These are phyloP conservation scores for Silene vulgaris DNA, from an alignment of 179 eudicot species.

Conservation along the genomic window DNA sequence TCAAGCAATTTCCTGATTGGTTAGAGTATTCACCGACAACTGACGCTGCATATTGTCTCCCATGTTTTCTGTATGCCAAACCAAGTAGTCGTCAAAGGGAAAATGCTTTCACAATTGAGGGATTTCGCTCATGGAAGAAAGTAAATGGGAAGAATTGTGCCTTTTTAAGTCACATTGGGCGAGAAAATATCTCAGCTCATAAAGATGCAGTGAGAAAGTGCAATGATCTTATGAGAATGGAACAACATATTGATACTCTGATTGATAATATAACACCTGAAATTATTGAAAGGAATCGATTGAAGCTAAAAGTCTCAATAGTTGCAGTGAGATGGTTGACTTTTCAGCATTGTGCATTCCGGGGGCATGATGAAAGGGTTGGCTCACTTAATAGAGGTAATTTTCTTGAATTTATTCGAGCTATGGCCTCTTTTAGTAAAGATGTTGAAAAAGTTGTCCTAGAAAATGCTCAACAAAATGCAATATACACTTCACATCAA, in stretches of 20 bases:
- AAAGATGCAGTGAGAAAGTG: neutral
- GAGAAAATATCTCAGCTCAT: neutral
- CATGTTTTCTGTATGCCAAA: too few species aligned
- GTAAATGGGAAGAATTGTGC: neutral
- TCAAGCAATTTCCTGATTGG: neutral
- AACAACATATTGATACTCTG: neutral
- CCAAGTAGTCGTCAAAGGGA: too few species aligned
- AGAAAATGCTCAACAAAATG: too few species aligned
- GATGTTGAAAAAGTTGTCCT: too few species aligned
- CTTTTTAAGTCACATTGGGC: neutral
- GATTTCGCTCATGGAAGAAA: too few species aligned
- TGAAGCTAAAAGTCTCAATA: neutral
- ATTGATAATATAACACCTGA: neutral
- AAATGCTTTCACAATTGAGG: too few species aligned
- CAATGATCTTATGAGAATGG: too few species aligned
- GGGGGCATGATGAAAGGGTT: neutral
- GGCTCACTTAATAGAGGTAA: conserved; percentile 1
- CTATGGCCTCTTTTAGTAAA: neutral
- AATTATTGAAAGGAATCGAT: neutral
- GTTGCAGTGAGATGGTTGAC: neutral
- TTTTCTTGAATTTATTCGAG: conserved; percentile 3
- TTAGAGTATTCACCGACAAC: neutral
- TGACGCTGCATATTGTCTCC: neutral
- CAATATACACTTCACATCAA: too few species aligned
- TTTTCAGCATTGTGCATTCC: neutral